Evolutionary conservation across 2,329 filamentous ascomycete genomes (phyloP).

Genomic region (Monosporascus sp.): DNA sequence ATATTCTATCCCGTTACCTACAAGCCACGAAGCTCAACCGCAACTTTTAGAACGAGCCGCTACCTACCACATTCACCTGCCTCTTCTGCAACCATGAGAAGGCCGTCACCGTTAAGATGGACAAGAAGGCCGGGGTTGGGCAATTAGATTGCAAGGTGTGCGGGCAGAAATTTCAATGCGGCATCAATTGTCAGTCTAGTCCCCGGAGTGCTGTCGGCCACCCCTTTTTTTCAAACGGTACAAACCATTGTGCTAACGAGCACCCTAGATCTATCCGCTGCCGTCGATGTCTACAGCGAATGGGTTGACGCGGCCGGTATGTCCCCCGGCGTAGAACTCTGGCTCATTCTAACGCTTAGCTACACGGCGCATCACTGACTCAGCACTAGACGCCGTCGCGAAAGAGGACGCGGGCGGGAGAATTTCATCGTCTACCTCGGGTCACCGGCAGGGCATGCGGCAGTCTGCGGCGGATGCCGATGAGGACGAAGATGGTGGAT

Average conservation of each 20-base stretch:
- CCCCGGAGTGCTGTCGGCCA: neutral
- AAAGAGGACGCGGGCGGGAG: slow-evolving; percentile 31
- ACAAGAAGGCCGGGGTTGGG: slow-evolving; percentile 87
- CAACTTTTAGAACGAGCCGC: slow-evolving; percentile 54
- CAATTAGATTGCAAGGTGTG: slow-evolving; percentile 87
- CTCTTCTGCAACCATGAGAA: slow-evolving; percentile 99
- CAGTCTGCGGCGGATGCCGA: slow-evolving; percentile 28
- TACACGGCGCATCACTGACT: slow-evolving; percentile 13
- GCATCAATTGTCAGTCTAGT: slow-evolving; percentile 69
- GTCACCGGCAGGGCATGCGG: slow-evolving; percentile 14
- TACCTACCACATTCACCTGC: slow-evolving; percentile 85
- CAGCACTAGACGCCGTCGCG: slow-evolving; percentile 43
- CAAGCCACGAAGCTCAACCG: neutral
- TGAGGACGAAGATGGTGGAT: slow-evolving; percentile 48
- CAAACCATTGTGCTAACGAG: neutral
- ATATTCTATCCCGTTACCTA: neutral
- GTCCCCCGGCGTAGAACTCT: neutral
- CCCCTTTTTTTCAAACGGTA: too few species aligned
- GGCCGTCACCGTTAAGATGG: slow-evolving; percentile 82
- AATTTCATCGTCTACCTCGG: slow-evolving; percentile 9
- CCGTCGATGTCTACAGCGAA: slow-evolving; percentile 94
- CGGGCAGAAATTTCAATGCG: slow-evolving; percentile 87
- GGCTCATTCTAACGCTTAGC: slow-evolving; percentile 2
- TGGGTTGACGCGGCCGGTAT: slow-evolving; percentile 85
- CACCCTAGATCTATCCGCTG: slow-evolving; percentile 70